These are phyloP conservation scores for Allium cepa DNA, from an alignment of 106 monocot species.

Conservation along the genomic window DNA sequence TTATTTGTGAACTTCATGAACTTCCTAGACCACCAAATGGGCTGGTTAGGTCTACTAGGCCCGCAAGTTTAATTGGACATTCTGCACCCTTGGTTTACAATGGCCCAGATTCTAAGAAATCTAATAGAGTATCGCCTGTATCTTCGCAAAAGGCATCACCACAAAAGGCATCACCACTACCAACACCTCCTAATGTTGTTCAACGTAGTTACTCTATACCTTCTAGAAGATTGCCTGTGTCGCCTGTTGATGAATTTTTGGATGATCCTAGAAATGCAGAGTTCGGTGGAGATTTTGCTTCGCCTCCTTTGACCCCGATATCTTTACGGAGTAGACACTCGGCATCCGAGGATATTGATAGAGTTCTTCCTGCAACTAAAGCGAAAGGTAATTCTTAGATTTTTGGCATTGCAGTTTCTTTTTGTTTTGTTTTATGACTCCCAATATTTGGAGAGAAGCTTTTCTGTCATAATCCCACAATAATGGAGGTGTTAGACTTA, in stretches of 20 bases:
- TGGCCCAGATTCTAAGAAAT: slow-evolving; percentile 10
- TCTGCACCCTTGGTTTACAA: slow-evolving; percentile 45
- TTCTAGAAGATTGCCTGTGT: slow-evolving; percentile 25
- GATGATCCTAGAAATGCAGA: neutral
- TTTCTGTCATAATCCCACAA: too few species aligned
- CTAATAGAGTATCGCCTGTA: slow-evolving; percentile 6
- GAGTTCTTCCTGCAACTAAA: slow-evolving; percentile 2
- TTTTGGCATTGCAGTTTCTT: too few species aligned
- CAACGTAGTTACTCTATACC: slow-evolving; percentile 58
- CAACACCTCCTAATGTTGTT: slow-evolving; percentile 35
- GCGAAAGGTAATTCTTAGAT: slow-evolving; percentile 4
- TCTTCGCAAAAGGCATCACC: slow-evolving; percentile 1
- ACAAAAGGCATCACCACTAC: slow-evolving; percentile 32
- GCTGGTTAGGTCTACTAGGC: slow-evolving; percentile 10
- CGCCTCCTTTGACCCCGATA: slow-evolving; percentile 12
- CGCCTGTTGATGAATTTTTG: slow-evolving; percentile 7
- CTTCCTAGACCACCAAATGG: slow-evolving; percentile 51
- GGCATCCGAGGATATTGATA: slow-evolving; percentile 6
- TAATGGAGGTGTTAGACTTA: too few species aligned
- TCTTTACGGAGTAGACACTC: neutral
- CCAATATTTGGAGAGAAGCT: too few species aligned
- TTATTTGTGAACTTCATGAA: slow-evolving; percentile 60
- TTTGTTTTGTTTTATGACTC: too few species aligned
- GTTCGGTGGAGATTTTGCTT: slow-evolving; percentile 4
- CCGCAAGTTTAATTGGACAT: slow-evolving; percentile 32